Evolutionary conservation across 2,329 filamentous ascomycete genomes (phyloP).

Genomic region (Dryadomyces quercus-mongolicae): DNA sequence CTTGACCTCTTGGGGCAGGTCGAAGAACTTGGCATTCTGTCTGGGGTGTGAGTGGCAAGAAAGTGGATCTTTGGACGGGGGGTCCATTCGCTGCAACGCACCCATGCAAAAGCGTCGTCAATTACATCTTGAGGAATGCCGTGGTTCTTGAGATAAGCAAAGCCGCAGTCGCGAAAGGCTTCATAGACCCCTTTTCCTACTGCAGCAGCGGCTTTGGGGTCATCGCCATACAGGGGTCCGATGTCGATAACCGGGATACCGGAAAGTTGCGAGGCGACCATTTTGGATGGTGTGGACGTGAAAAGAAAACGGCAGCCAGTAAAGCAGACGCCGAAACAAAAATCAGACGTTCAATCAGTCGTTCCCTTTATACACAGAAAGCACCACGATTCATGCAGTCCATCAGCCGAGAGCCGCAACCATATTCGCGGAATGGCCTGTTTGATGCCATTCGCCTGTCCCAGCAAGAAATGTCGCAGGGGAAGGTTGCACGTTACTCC

Average conservation of each 20-base stretch:
- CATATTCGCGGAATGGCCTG: no score
- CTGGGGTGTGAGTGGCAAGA: conserved; percentile 10
- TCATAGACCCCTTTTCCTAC: conserved; percentile 10
- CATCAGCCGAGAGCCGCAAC: no score
- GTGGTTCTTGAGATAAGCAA: conserved; percentile 22
- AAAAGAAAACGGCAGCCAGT: no score
- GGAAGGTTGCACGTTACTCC: not conserved
- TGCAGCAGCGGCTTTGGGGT: conserved; percentile 1
- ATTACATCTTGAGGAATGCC: conserved; percentile 15
- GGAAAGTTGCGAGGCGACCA: not conserved
- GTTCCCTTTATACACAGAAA: no score
- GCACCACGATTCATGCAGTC: no score
- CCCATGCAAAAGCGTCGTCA: conserved; percentile 17
- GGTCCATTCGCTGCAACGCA: conserved; percentile 15
- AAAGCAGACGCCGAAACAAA: no score
- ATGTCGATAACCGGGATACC: conserved; percentile 11
- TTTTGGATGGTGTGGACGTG: not conserved
- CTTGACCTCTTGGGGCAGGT: conserved; percentile 19
- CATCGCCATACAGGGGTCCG: conserved; percentile 3
- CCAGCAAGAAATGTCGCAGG: no score
- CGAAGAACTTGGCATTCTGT: conserved; percentile 17
- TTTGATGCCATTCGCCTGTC: no score
- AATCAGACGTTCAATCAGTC: no score
- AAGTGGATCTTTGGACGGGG: no score
- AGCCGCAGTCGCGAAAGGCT: conserved; percentile 21